Evolutionary conservation across 176 grass and related monocot species (phyloP), one percentile per base, ranked within the genome.

Genomic region (Microstegium vimineum): DNA sequence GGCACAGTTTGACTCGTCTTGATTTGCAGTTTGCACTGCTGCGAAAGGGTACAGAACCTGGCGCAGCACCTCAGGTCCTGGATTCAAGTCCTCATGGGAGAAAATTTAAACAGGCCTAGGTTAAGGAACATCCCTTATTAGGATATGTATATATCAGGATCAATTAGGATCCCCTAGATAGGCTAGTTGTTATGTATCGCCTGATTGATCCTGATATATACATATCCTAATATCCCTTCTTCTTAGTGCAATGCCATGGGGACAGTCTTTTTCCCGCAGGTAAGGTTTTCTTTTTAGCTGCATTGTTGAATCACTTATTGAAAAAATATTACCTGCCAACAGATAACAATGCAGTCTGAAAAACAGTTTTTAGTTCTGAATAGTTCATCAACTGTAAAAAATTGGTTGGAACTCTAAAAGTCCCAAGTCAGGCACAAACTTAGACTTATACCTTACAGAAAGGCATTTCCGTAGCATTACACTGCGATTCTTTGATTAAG

Each of bases 401-500:
- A 61, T 60, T 18, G 28, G 20, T 78, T 56, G 9, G 63, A 77
- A 60, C 51, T 62, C 38, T 45, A 52, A 61, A 42, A 77, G 67
- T 51, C 63, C 45, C 27, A 66, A 76, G n/a, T 69, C 33, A 71
- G 8, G 31, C 38, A 76, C n/a, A 14, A 51, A 71, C 25, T 71
- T 62, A 40, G 69, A 47, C 79, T 25, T 10, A 37, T 20, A 28
- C 35, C 40, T 51, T 73, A 79, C 32, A 72, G 63, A 17, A 62
- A 63, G 45, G 10, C 40, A 79, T 71, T 71, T 79, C 54, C 65
- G 12, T 79, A 80, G 18, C 57, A 73, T 23, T 73, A 43, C 41
- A 69, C 13, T 62, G 37, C 8, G 37, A 77, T 25, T 16, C 16
- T 64, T 43, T 27, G 62, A 1, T 12, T 71, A 71, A 28, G 61